Base-by-base conservation (phyloP, 176 grass and related monocot species). In the Ensete glaucum region DNA sequence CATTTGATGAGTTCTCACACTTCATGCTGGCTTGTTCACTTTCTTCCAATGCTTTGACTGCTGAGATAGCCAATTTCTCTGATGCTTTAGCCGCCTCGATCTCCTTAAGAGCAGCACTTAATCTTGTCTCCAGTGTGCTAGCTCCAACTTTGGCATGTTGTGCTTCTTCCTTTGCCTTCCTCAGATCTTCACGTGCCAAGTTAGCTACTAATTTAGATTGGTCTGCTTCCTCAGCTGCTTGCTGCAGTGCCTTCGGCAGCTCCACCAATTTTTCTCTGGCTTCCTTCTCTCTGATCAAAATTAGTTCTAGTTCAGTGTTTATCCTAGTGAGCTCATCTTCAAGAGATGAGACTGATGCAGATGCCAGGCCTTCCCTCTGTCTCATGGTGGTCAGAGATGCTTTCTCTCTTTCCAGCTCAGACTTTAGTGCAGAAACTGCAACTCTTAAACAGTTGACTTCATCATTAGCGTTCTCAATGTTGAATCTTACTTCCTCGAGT, bases 141-240 rank as follows among this genome's bases (percentile, higher is more conserved):
- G 49, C 58, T 53, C 20, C n/a, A 25, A 20, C 75, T 11, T 65
- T 77, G 43, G 60, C 49, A 27, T 64, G 59, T n/a, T 76, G 59
- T 9, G 59, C 58, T 76, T 64, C 48, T 64, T 76, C 58, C 59
- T 52, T 64, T 19, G 74, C 74, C 58, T 64, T 63, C 74, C 49
- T 76, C 16, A 64, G 34, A 34, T 64, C 74, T 14, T 76, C 34
- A 12, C n/a, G n/a, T 9, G n/a, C 58, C 54, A 56, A 48, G 24
- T 59, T 29, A 8, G 73, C 73, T 4, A 59, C 26, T 34, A 58
- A 75, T 49, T 75, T 75, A 58, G 73, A 54, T 19, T 75, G 73
- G 12, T 75, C 73, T 75, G 73, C 73, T 49, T 75, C 73, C 73
- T 59, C 54, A 12, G 73, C 73, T 15, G 73, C 54, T 59, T 58